A percentile compares a stretch with the other conserved stretches of the same genome.
These are phyloP conservation scores for Penicillium psychrosexuale DNA, from an alignment of 2,329 filamentous ascomycete species.

Conservation along the genomic window DNA sequence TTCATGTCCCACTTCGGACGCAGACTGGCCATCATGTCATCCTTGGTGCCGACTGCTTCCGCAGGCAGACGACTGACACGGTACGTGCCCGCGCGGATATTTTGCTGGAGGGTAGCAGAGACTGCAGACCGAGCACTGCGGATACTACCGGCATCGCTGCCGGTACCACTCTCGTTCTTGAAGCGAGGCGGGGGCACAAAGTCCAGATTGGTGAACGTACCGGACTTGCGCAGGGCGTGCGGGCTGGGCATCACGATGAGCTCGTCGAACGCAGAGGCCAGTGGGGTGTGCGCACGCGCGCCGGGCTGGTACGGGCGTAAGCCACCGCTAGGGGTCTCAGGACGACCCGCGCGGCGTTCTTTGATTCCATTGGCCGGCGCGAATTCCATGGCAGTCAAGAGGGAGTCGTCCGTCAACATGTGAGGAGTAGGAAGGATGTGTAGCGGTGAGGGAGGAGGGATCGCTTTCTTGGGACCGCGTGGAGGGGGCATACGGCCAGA, in stretches of 20 bases:
- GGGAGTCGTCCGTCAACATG: constrained; percentile 79
- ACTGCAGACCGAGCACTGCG: constrained; percentile 75
- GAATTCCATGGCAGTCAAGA: constrained; percentile 71
- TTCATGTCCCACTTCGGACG: constrained; percentile 55
- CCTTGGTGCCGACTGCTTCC: constrained; percentile 73
- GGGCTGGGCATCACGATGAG: constrained; percentile 82
- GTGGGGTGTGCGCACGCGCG: constrained; percentile 70
- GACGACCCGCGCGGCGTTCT: constrained; percentile 66
- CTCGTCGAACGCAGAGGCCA: constrained; percentile 82
- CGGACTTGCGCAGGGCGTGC: constrained; percentile 51
- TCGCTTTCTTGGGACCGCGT: constrained; percentile 53
- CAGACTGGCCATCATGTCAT: constrained; percentile 61
- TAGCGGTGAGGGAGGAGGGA: constrained; percentile 72
- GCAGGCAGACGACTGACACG: constrained; percentile 80
- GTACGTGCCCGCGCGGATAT: constrained; percentile 78
- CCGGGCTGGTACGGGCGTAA: constrained; percentile 69
- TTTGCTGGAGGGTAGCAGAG: constrained; percentile 64
- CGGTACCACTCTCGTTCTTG: constrained; percentile 42
- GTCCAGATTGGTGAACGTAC: constrained; percentile 48
- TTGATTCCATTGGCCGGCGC: constrained; percentile 69
- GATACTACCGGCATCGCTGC: constrained; percentile 49
- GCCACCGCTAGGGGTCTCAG: constrained; percentile 59
- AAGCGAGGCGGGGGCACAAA: constrained; percentile 51
- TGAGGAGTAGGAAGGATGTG: constrained; percentile 78
- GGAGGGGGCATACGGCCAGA: constrained; percentile 47